Evolutionary conservation across 306 rosid genomes (phyloP).

Genomic region (Lablab purpureus): DNA sequence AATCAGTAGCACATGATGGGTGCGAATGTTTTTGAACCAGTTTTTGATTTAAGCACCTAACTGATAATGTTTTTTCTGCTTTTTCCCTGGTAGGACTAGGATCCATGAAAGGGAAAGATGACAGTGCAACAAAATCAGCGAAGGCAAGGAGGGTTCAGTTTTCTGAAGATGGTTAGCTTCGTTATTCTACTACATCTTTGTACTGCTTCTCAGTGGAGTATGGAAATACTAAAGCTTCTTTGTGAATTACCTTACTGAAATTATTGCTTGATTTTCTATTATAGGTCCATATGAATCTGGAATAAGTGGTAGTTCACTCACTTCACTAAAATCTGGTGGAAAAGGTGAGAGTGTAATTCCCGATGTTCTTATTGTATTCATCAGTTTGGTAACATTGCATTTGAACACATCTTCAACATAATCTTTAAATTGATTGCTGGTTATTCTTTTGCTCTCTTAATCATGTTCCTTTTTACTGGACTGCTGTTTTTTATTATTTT

Average conservation of each 20-base stretch:
- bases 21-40: conserved; percentile 35
- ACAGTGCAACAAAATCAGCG: conserved; percentile 67
- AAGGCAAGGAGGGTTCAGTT: conserved; percentile 85
- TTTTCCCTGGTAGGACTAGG: conserved; percentile 56
- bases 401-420: conserved; percentile 5
- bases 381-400: conserved; percentile 28
- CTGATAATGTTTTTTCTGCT: neutral
- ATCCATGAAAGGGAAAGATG: conserved; percentile 77
- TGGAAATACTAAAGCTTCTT: conserved; percentile 29
- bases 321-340: conserved; percentile 51
- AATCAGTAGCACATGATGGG: neutral
- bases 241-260: conserved; percentile 15
- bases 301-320: neutral
- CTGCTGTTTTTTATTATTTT: conserved; percentile 29
- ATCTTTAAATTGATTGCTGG: conserved; percentile 14
- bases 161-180: conserved; percentile 62
- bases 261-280: conserved; percentile 28
- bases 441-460: conserved; percentile 25
- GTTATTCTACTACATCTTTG: conserved; percentile 16
- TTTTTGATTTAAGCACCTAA: conserved; percentile 26
- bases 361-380: conserved; percentile 49
- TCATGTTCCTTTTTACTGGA: conserved; percentile 15
- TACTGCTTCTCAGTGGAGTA: conserved; percentile 32
- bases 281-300: conserved; percentile 51
- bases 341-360: conserved; percentile 46